phyloP scores from a whole-genome alignment of 2,329 filamentous ascomycete species.

The Calonectria crousiana region DNA sequence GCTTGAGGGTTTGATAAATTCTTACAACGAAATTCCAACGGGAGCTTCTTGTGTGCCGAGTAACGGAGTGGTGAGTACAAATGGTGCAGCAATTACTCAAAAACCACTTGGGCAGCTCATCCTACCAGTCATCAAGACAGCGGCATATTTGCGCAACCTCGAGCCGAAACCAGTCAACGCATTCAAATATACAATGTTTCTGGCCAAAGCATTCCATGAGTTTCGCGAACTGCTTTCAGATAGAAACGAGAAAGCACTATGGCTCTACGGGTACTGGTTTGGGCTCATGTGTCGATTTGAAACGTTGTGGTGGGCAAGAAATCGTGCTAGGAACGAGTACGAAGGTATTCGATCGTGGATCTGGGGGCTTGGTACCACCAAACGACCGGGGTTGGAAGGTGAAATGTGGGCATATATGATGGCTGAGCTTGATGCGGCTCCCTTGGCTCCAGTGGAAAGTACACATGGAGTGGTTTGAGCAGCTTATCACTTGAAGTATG shows the following conservation, averaged over 20 bases:
- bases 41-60: not conserved
- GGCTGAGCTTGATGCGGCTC: not conserved
- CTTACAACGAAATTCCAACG: not conserved
- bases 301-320: not conserved
- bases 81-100: not conserved
- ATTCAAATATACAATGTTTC: not conserved
- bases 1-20: not conserved
- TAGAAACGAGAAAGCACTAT: not conserved
- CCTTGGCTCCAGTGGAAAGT: not conserved
- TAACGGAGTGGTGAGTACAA: not conserved
- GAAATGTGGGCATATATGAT: not conserved
- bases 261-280: constrained; percentile 12
- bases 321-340: not conserved
- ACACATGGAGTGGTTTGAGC: too few relatives aligned
- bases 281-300: constrained; percentile 1
- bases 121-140: not conserved
- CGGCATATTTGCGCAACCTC: not conserved
- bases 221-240: not conserved
- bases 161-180: not conserved
- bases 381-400: not conserved
- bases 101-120: not conserved
- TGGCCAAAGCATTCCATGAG: not conserved
- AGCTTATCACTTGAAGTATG: too few relatives aligned
- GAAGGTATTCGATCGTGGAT: not conserved
- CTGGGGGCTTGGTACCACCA: too few relatives aligned